A percentile compares a stretch with the other conserved stretches of the same genome.
Conservation (phyloP, 805 yeast genomes). For the Zygoascus flipseniorum region DNA sequence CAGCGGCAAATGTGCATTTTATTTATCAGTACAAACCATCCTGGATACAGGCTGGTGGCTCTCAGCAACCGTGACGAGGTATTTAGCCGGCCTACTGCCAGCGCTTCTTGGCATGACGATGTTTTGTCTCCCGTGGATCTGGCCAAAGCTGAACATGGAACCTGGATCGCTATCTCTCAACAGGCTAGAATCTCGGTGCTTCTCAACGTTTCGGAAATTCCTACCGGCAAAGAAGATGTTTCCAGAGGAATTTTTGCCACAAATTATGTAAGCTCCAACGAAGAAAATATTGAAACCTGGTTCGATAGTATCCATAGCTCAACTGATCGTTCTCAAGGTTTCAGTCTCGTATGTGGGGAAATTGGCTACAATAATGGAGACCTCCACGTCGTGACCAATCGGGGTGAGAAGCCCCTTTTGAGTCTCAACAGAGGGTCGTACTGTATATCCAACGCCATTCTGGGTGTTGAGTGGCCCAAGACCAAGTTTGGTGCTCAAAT, state of each 20-base stretch:
- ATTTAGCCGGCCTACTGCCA: conserved; percentile 60
- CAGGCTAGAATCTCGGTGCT: conserved; percentile 59
- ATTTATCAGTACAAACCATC: conserved; percentile 57
- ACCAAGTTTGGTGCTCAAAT: conserved; percentile 45
- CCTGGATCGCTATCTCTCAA: conserved; percentile 77
- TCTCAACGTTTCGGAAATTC: conserved; percentile 63
- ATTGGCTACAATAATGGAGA: not conserved
- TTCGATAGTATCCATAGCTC: not conserved
- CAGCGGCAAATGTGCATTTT: conserved; percentile 64
- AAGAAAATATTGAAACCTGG: not conserved
- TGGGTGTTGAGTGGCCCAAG: conserved; percentile 55
- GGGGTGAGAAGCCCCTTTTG: not conserved
- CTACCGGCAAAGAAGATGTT: conserved; percentile 26
- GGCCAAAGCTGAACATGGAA: conserved; percentile 68
- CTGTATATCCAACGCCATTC: conserved; percentile 31
- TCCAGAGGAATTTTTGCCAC: conserved; percentile 49
- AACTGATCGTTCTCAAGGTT: conserved; percentile 45
- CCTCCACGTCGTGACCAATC: not conserved
- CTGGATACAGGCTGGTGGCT: conserved; percentile 56
- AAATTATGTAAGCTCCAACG: conserved; percentile 34
- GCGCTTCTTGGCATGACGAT: conserved; percentile 39
- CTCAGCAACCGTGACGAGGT: conserved; percentile 86
- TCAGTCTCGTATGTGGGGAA: conserved; percentile 50
- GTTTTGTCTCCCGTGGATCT: conserved; percentile 67
- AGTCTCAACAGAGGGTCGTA: conserved; percentile 15